Evolutionary conservation across 106 monocot species (phyloP).

Genomic region (Dendrobium nobile): DNA sequence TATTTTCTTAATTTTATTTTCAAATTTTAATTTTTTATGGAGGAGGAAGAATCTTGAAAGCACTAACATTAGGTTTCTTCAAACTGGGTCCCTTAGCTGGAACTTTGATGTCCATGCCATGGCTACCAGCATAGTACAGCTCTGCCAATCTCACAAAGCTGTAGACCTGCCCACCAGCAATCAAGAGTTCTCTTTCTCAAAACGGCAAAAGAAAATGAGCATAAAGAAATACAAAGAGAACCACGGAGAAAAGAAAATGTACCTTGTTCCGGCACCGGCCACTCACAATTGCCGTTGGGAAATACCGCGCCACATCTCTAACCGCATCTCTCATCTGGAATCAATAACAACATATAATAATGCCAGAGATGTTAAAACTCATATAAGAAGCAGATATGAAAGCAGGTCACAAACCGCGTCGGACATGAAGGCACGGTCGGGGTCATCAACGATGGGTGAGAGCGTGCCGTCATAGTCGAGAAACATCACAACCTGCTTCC

Average conservation of each 20-base stretch:
- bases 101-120: constrained; percentile 85
- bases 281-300: constrained; percentile 70
- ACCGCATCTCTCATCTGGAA: constrained; percentile 63
- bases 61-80: constrained; percentile 4
- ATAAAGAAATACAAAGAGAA: neutral
- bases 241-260: constrained; percentile 19
- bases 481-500: constrained; percentile 77
- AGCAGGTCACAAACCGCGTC: constrained; percentile 35
- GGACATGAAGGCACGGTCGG: constrained; percentile 69
- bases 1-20: no score
- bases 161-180: constrained; percentile 38
- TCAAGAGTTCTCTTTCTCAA: neutral
- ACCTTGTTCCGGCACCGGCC: constrained; percentile 65
- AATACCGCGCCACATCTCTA: constrained; percentile 38
- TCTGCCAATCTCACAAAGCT: constrained; percentile 63
- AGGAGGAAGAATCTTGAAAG: neutral
- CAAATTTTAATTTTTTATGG: neutral
- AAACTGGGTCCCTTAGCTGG: constrained; percentile 24
- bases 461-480: constrained; percentile 83
- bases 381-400: no score
- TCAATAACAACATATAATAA: neutral
- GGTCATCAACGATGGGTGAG: constrained; percentile 75
- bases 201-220: neutral
- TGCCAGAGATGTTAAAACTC: neutral
- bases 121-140: constrained; percentile 88